phyloP scores from a whole-genome alignment of 2,329 filamentous ascomycete genomes.

The Beauveria pseudobassiana region DNA sequence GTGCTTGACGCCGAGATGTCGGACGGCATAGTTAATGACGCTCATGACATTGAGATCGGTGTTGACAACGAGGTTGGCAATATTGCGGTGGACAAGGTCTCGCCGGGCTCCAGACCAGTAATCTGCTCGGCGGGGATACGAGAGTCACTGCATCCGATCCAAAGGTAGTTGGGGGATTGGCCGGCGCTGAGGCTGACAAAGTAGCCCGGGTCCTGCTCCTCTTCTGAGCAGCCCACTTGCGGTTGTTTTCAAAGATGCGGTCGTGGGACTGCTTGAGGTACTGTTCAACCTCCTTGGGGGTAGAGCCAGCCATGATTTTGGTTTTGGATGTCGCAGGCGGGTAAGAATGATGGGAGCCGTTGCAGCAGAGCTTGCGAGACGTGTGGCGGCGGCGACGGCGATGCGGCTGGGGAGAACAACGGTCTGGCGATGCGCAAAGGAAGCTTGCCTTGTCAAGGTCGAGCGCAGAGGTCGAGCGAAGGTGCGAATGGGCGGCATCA shows the following conservation, averaged over 20 bases:
- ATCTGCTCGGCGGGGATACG: slow-evolving; percentile 89
- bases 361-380: slow-evolving; percentile 9
- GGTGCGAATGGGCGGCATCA: slow-evolving; percentile 11
- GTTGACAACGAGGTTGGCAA: slow-evolving; percentile 78
- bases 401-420: neutral
- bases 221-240: slow-evolving; percentile 56
- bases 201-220: slow-evolving; percentile 53
- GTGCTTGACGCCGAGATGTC: slow-evolving; percentile 73
- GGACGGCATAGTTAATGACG: slow-evolving; percentile 83
- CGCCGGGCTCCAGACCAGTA: slow-evolving; percentile 74
- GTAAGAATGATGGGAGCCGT: neutral
- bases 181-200: slow-evolving; percentile 57
- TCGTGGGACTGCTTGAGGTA: slow-evolving; percentile 60
- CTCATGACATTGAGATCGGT: slow-evolving; percentile 72
- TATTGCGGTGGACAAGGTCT: slow-evolving; percentile 91
- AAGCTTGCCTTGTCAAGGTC: neutral
- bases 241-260: slow-evolving; percentile 62
- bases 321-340: neutral
- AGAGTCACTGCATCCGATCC: slow-evolving; percentile 88
- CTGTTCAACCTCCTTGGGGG: slow-evolving; percentile 35
- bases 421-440: neutral
- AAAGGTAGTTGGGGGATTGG: slow-evolving; percentile 66
- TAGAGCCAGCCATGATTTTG: slow-evolving; percentile 21
- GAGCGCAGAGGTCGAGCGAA: slow-evolving; percentile 8
- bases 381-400: neutral